These are phyloP conservation scores for Aspergillus hiratsukae DNA, from an alignment of 2,329 filamentous ascomycete species.

Conservation along the genomic window DNA sequence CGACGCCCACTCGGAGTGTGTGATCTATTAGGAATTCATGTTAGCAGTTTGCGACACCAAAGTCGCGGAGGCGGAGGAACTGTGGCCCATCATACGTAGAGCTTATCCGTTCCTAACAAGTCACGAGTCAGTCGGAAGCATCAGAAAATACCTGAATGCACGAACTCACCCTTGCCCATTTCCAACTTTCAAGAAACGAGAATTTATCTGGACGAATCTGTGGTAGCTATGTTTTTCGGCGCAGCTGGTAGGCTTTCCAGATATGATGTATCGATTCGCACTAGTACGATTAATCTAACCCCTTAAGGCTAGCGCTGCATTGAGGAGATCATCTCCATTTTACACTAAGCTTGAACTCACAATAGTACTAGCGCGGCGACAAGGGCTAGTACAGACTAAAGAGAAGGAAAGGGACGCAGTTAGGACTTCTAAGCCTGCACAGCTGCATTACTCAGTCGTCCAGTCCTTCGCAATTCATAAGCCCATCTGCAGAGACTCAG, in stretches of 20 bases:
- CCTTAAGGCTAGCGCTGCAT: not conserved
- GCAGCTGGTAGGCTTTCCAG: not conserved
- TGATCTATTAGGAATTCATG: slow-evolving; percentile 57
- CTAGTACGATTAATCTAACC: not conserved
- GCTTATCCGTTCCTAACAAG: slow-evolving; percentile 45
- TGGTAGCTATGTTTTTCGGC: not conserved
- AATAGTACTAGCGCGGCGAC: too few relatives aligned
- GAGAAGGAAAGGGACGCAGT: not conserved
- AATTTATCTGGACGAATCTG: not conserved
- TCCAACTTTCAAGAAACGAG: slow-evolving; percentile 6
- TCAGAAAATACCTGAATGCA: not conserved
- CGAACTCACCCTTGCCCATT: slow-evolving; percentile 28
- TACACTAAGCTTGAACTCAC: not conserved
- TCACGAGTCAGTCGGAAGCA: not conserved
- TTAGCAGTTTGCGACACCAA: slow-evolving; percentile 13
- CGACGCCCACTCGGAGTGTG: slow-evolving; percentile 95
- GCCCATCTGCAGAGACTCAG: too few relatives aligned
- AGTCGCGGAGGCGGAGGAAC: not conserved
- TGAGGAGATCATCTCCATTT: not conserved
- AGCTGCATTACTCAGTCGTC: too few relatives aligned
- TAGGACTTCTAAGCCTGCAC: too few relatives aligned
- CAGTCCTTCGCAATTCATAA: too few relatives aligned
- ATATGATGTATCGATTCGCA: not conserved
- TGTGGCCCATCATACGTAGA: slow-evolving; percentile 39
- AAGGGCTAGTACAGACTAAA: too few relatives aligned